Conservation (phyloP, 305 asterid species). For the Fraxinus angustifolia region DNA sequence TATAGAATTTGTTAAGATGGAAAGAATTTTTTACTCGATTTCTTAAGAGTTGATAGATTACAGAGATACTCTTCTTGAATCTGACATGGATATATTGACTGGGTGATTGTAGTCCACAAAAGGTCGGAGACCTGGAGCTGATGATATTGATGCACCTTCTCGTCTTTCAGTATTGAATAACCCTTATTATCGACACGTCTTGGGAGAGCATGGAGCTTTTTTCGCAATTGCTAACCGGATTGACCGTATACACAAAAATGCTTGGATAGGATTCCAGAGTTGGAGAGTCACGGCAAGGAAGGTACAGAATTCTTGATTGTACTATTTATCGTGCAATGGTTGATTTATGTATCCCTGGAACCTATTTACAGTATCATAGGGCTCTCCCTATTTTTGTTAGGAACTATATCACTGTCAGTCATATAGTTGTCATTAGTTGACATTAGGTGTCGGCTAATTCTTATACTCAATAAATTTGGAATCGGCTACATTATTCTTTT, state of each 20-base stretch:
- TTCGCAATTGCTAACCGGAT: slow-evolving; percentile 89
- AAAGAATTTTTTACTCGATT: background rate
- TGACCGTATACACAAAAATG: slow-evolving; percentile 87
- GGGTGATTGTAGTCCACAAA: slow-evolving; percentile 56
- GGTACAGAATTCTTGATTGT: slow-evolving; percentile 38
- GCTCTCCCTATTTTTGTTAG: background rate
- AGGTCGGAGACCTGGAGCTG: slow-evolving; percentile 78
- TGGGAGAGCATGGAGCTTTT: slow-evolving; percentile 86
- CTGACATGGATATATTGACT: slow-evolving; percentile 28
- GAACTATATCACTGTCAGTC: background rate
- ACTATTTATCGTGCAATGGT: background rate
- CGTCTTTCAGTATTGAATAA: slow-evolving; percentile 75
- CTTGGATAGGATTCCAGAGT: slow-evolving; percentile 98
- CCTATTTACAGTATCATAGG: background rate
- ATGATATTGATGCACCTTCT: slow-evolving; percentile 87
- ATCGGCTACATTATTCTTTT: background rate
- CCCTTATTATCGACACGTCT: slow-evolving; percentile 66
- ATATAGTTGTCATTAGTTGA: background rate
- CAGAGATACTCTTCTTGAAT: background rate
- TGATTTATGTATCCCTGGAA: background rate
- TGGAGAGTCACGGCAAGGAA: slow-evolving; percentile 89
- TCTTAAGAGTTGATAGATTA: background rate
- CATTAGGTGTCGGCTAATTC: background rate
- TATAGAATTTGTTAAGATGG: background rate
- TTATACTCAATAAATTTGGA: background rate